Evolutionary conservation across 2,329 filamentous ascomycete genomes (phyloP), one percentile per base, ranked within the genome.

Genomic region (Lecanosticta acicola): DNA sequence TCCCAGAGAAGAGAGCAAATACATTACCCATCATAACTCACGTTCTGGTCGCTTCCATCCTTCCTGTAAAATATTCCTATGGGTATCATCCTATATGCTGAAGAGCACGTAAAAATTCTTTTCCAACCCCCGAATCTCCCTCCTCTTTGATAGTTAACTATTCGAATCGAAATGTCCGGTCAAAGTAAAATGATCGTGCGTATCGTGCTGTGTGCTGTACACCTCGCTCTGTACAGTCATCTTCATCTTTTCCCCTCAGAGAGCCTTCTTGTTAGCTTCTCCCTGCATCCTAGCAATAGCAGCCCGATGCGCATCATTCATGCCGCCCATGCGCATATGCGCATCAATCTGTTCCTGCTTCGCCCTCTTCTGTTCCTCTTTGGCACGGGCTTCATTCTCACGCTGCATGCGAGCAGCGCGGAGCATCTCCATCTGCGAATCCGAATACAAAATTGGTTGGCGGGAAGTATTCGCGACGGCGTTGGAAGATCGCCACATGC

Each of bases 281-380:
- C 74, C 74, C 63, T 95, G 89, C 82, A 96, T 85, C 64, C 76
- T 82, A 52, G 85, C 76, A 78, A 96, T 77, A 1, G 84, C 86
- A 53, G 90, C 84, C 16, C 84, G 77, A 64, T 96, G 90, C 17
- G 83, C 76, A 37, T 86, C 84, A 41, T 85, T 72, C 71, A 94
- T 78, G 53, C 85, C 80, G 0, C 83, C 83, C 13, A 79, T 81
- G 43, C 87, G 76, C 85, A 94, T 93, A 54, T 80, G 76, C 64
- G 84, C 80, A 54, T 88, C 84, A 58, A 89, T 82, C 34, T 76
- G 76, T 11, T 86, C 80, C 7, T 75, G 73, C 43, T 78, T 72
- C 52, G 80, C 75, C 54, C 76, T 77, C 39, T 77, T 78, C 36
- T 73, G 68, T 45, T 75, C 73, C 55, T 81, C 77, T 43, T 75